These are phyloP conservation scores for Salix caprea DNA, from an alignment of 345 rosid genomes.

Conservation along the genomic window DNA sequence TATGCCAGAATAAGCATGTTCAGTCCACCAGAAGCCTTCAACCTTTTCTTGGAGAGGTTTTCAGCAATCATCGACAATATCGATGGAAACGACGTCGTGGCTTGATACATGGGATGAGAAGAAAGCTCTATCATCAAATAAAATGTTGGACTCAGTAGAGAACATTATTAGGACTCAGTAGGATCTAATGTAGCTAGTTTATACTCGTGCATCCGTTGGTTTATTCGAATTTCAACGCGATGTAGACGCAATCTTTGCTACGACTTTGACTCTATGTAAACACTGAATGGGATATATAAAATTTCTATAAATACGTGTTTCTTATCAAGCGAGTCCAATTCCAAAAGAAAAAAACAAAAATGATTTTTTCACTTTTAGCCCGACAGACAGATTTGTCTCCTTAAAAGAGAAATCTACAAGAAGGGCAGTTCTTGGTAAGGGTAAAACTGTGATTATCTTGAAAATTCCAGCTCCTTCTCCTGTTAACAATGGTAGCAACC, in stretches of 20 bases:
- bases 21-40: slow-evolving; percentile 52
- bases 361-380: no score
- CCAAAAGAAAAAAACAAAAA: no score
- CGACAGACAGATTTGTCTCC: no score
- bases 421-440: no score
- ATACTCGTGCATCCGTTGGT: neutral
- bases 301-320: neutral
- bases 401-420: no score
- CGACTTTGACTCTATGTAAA: neutral
- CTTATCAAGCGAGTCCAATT: neutral
- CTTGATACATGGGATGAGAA: neutral
- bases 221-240: neutral
- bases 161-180: neutral
- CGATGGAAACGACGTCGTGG: neutral
- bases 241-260: neutral
- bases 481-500: no score
- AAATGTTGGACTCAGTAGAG: neutral
- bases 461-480: no score
- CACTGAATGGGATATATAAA: neutral
- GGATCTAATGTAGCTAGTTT: neutral
- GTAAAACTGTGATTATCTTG: no score
- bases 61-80: slow-evolving; percentile 16
- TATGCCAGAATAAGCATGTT: slow-evolving; percentile 69
- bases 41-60: slow-evolving; percentile 59
- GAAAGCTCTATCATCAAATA: neutral